These are phyloP conservation scores for Nematocida parisii DNA, from an alignment of 371 early-diverging fungal genomes.

Conservation along the genomic window DNA sequence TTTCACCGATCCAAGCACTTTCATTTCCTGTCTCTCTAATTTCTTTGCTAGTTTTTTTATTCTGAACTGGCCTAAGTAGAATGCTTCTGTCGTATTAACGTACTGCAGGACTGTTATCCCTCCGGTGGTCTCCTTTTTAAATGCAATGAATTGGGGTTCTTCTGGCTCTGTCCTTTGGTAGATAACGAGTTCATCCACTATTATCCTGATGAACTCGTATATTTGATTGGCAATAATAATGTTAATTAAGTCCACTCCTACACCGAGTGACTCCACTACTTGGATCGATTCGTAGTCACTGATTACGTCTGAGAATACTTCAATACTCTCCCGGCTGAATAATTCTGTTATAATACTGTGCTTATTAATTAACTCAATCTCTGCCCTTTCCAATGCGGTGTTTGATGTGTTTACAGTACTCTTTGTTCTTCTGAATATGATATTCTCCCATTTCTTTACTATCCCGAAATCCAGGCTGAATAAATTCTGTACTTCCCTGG, in stretches of 20 bases:
- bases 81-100: conserved; percentile 14
- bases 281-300: conserved; percentile 51
- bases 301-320: conserved; percentile 61
- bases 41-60: conserved; percentile 60
- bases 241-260: conserved; percentile 45
- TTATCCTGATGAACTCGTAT: conserved; percentile 63
- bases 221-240: conserved; percentile 27
- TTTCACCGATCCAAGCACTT: conserved; percentile 48
- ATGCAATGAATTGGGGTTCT: conserved; percentile 65
- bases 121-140: conserved; percentile 40
- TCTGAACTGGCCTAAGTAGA: conserved; percentile 48
- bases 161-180: conserved; percentile 63
- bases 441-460: conserved; percentile 35
- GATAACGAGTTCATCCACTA: conserved; percentile 50
- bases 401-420: conserved; percentile 59
- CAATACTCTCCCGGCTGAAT: conserved; percentile 40
- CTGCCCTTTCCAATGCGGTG: conserved; percentile 31
- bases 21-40: conserved; percentile 54
- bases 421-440: conserved; percentile 55
- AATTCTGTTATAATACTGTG: conserved; percentile 46
- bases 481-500: conserved; percentile 52
- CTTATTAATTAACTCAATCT: conserved; percentile 58
- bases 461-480: conserved; percentile 63
- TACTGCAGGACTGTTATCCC: conserved; percentile 58
- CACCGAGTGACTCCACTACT: conserved; percentile 34